phyloP scores from a whole-genome alignment of 345 rosid genomes.

The rapeseed (Brassica napus) region Da-Ae NC_063451.1:16718001-16718500 shows the following conservation, averaged over 20 bases:
- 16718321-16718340: neutral
- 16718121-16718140: conserved; percentile 1
- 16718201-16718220: neutral
- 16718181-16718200: neutral
- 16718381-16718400: neutral
- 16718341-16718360: neutral
- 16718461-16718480: neutral
- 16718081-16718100: neutral
- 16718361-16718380: neutral
- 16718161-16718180: neutral
- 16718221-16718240: conserved; percentile 3
- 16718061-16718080: neutral
- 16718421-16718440: neutral
- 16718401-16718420: neutral
- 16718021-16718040: neutral
- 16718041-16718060: neutral
- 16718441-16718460: neutral
- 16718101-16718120: neutral
- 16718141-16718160: conserved; percentile 10
- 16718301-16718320: conserved; percentile 5
- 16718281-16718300: neutral
- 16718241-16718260: neutral
- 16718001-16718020: neutral
- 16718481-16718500: neutral
- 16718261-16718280: neutral